Percentiles rank a stretch among this genome's conserved stretches.
Evolutionary conservation across 345 rosid species (phyloP).

Genomic region (Angophora floribunda): DNA sequence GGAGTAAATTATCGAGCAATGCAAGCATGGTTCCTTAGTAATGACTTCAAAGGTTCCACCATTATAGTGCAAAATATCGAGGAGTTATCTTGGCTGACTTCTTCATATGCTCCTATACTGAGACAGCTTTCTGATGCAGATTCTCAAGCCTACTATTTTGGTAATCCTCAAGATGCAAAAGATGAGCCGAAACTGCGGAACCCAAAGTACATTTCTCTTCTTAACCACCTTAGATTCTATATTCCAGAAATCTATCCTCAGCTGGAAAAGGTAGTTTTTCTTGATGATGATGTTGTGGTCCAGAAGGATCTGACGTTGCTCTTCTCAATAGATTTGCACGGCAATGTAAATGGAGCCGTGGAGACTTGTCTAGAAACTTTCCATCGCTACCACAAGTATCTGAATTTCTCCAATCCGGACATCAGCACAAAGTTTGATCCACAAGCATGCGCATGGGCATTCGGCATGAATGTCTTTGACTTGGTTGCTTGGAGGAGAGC

Average conservation of each 20-base stretch:
- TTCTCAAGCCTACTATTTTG: conserved; percentile 11
- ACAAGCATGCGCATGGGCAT: conserved; percentile 60
- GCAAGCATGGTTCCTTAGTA: conserved; percentile 42
- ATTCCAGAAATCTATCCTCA: conserved; percentile 43
- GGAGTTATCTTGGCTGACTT: conserved; percentile 35
- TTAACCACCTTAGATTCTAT: conserved; percentile 60
- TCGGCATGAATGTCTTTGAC: conserved; percentile 63
- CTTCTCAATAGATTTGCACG: conserved; percentile 39
- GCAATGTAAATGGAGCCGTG: conserved; percentile 68
- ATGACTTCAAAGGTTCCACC: conserved; percentile 28
- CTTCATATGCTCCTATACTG: conserved; percentile 35
- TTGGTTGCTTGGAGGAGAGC: conserved; percentile 45
- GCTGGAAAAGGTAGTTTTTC: conserved; percentile 45
- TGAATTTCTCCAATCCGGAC: conserved; percentile 43
- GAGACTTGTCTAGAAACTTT: conserved; percentile 51
- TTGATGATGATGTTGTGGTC: conserved; percentile 65
- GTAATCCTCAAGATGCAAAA: conserved; percentile 14
- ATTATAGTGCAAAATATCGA: conserved; percentile 35
- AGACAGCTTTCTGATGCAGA: neutral
- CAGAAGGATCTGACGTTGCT: conserved; percentile 47
- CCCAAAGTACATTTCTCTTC: conserved; percentile 52
- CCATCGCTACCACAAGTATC: conserved; percentile 40
- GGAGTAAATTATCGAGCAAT: conserved; percentile 34
- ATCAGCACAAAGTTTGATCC: conserved; percentile 35
- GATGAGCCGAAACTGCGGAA: conserved; percentile 28